Percentiles rank a stretch among this genome's conserved stretches.
phyloP scores from a whole-genome alignment of 345 rosid genomes.

The Triadica sebifera region DNA sequence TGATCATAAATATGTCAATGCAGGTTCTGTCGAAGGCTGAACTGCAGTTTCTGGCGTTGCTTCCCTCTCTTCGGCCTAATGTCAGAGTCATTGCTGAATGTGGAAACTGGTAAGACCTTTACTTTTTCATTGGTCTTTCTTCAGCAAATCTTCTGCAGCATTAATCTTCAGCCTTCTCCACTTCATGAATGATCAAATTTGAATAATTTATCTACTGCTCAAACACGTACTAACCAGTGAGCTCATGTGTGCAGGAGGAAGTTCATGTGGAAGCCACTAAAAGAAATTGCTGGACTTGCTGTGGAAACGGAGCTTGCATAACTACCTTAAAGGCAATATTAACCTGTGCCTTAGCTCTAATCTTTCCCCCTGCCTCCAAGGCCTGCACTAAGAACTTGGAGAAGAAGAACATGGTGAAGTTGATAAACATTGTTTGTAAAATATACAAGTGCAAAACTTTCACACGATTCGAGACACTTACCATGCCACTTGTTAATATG shows the following conservation, averaged over 20 bases:
- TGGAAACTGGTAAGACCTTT: slow-evolving; percentile 67
- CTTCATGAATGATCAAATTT: background rate
- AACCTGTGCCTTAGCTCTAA: background rate
- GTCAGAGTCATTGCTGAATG: slow-evolving; percentile 87
- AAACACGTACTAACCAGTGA: background rate
- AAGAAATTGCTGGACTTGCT: slow-evolving; percentile 65
- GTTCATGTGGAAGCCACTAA: slow-evolving; percentile 81
- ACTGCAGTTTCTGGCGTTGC: slow-evolving; percentile 84
- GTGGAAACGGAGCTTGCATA: slow-evolving; percentile 29
- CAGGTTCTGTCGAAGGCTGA: slow-evolving; percentile 88
- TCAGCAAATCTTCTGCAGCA: background rate
- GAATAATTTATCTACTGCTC: background rate
- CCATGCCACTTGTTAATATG: background rate
- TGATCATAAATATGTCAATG: slow-evolving; percentile 1
- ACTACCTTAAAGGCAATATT: background rate
- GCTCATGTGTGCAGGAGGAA: slow-evolving; percentile 55
- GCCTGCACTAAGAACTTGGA: background rate
- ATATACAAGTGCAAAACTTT: background rate
- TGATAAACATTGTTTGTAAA: background rate
- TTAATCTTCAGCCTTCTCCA: background rate
- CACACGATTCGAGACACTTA: background rate
- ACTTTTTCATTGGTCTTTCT: background rate
- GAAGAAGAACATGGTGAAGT: background rate
- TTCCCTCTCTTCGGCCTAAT: slow-evolving; percentile 77
- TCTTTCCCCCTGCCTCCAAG: background rate